Percentiles rank a stretch among this genome's conserved stretches.
Conservation (phyloP, 2,329 filamentous ascomycete species). For the Leptographium flavum region DNA sequence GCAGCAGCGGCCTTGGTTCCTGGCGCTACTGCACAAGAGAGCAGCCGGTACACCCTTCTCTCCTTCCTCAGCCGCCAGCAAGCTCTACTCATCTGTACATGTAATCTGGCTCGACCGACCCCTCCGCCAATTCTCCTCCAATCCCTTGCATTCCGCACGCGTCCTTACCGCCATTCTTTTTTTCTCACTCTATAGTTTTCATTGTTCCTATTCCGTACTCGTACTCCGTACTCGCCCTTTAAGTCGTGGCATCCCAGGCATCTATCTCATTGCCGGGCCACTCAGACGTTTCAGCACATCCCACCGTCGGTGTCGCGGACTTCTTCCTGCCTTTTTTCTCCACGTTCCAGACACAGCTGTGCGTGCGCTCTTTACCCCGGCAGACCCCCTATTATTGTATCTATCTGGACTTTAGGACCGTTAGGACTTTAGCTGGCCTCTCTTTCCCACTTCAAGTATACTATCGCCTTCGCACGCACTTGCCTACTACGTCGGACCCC, state of each 20-base stretch:
- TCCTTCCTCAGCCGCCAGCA: background rate
- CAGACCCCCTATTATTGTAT: background rate
- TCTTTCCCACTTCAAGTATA: background rate
- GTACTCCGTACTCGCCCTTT: background rate
- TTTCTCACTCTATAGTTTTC: background rate
- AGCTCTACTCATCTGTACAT: no score
- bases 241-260: background rate
- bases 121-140: background rate
- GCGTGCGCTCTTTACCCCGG: background rate
- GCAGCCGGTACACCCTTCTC: background rate
- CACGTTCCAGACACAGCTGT: background rate
- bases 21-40: background rate
- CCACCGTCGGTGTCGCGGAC: constrained; percentile 15
- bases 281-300: constrained; percentile 16
- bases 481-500: background rate
- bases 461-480: no score
- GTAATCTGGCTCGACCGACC: background rate
- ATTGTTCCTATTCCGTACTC: background rate
- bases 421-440: background rate
- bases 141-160: background rate
- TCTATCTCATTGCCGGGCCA: constrained; percentile 1
- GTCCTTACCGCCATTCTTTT: background rate
- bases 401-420: no score
- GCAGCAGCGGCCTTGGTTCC: background rate
- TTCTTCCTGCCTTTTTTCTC: constrained; percentile 6